phyloP scores from a whole-genome alignment of 257 asterid genomes.

The Cynanchum wilfordii region DNA sequence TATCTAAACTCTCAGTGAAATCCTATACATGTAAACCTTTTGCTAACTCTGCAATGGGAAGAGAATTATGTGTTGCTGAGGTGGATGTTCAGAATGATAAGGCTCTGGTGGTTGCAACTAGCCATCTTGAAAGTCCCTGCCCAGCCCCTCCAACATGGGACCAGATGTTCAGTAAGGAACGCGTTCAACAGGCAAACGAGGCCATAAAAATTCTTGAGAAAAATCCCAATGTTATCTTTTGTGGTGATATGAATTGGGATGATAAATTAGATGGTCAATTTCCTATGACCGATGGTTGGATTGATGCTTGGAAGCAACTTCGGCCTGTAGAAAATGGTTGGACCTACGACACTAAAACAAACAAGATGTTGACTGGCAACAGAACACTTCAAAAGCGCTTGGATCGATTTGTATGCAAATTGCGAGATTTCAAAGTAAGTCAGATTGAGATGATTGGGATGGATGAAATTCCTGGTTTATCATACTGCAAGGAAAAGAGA shows the following conservation, averaged over 20 bases:
- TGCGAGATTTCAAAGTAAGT: conserved; percentile 51
- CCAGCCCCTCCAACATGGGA: conserved; percentile 92
- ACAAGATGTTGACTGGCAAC: conserved; percentile 80
- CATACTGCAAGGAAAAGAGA: conserved; percentile 59
- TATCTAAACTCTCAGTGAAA: conserved; percentile 67
- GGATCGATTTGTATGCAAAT: conserved; percentile 71
- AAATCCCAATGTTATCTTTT: conserved; percentile 60
- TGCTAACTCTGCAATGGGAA: conserved; percentile 69
- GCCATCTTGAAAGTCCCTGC: conserved; percentile 93
- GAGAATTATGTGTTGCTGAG: conserved; percentile 70
- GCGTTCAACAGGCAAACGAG: conserved; percentile 77
- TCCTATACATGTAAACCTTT: conserved; percentile 61
- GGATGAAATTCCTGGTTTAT: conserved; percentile 62
- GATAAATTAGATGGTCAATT: conserved; percentile 80
- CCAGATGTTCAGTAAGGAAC: conserved; percentile 92
- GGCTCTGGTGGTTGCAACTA: conserved; percentile 68
- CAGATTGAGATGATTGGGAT: conserved; percentile 76
- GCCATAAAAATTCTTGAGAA: conserved; percentile 52
- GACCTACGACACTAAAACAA: conserved; percentile 91
- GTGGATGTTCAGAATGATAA: conserved; percentile 40
- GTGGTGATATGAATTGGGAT: conserved; percentile 99
- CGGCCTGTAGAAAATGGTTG: conserved; percentile 70
- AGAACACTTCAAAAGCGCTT: conserved; percentile 61
- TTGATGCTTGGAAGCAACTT: conserved; percentile 76
- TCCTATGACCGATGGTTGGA: conserved; percentile 69